These are phyloP conservation scores for Salix suchowensis DNA, from an alignment of 345 rosid genomes.

Conservation along the genomic window DNA sequence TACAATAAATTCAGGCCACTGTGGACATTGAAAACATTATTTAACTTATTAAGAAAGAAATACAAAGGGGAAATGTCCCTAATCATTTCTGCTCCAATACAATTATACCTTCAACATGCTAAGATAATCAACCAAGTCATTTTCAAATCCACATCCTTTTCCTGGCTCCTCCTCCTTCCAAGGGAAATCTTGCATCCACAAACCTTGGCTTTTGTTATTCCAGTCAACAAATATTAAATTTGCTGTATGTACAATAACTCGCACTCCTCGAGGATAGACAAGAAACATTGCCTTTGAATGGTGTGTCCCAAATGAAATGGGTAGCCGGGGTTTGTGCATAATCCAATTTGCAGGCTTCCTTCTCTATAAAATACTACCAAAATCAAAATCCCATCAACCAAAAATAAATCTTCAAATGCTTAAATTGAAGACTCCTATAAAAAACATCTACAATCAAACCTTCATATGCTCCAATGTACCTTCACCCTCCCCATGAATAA, in stretches of 20 bases:
- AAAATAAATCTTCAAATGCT: neutral
- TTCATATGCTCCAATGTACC: slow-evolving; percentile 64
- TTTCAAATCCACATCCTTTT: slow-evolving; percentile 63
- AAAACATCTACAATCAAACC: slow-evolving; percentile 37
- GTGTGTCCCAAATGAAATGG: slow-evolving; percentile 87
- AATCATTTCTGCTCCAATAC: neutral
- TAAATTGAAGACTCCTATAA: neutral
- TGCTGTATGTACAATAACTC: slow-evolving; percentile 87
- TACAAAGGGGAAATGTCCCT: neutral
- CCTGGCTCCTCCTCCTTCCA: slow-evolving; percentile 64
- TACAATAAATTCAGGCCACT: slow-evolving; percentile 79
- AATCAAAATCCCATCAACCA: neutral
- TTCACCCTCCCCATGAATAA: slow-evolving; percentile 89
- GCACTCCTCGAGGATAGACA: slow-evolving; percentile 71
- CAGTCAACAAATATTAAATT: slow-evolving; percentile 87
- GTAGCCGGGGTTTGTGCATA: slow-evolving; percentile 82
- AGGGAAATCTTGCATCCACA: slow-evolving; percentile 99
- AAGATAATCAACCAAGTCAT: slow-evolving; percentile 81
- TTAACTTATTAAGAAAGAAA: neutral
- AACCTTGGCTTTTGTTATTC: slow-evolving; percentile 95
- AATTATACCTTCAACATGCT: slow-evolving; percentile 61
- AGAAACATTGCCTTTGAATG: slow-evolving; percentile 94
- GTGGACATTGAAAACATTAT: slow-evolving; percentile 15
- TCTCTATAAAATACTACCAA: slow-evolving; percentile 40
- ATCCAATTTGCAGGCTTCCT: slow-evolving; percentile 79